Conservation (phyloP, 2,329 filamentous ascomycete species). For the Coleophoma eucalyptorum region DNA sequence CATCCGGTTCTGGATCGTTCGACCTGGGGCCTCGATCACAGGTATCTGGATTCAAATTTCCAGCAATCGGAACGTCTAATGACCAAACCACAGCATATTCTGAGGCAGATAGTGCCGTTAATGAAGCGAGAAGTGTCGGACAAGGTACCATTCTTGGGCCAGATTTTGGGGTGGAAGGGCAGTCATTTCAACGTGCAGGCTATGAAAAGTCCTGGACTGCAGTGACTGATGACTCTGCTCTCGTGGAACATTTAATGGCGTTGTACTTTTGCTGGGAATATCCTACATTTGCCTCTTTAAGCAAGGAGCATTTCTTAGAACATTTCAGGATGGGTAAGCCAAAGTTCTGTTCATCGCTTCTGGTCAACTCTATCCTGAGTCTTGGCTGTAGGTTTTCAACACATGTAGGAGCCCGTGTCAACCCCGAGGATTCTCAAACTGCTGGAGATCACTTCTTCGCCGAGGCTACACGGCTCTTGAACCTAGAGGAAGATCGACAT, state of each 20-base stretch:
- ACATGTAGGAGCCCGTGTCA: conserved; percentile 56
- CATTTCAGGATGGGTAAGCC: conserved; percentile 12
- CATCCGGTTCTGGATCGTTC: conserved; percentile 23
- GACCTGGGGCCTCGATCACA: conserved; percentile 35
- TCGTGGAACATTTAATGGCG: conserved; percentile 61
- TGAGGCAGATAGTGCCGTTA: conserved; percentile 7
- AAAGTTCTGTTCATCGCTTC: conserved; percentile 35
- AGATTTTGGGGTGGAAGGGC: conserved; percentile 59
- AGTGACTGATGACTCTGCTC: conserved; percentile 51
- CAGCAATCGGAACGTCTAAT: conserved; percentile 37
- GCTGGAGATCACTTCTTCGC: conserved; percentile 72
- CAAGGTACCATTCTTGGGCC: conserved; percentile 52
- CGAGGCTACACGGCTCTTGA: conserved; percentile 61
- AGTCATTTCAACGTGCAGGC: conserved; percentile 67
- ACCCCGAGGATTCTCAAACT: conserved; percentile 61
- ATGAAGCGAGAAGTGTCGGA: conserved; percentile 36
- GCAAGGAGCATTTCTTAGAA: conserved; percentile 34
- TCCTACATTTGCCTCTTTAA: conserved; percentile 69
- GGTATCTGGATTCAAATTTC: conserved; percentile 21
- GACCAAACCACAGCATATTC: conserved; percentile 4
- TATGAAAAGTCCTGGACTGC: conserved; percentile 66
- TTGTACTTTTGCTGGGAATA: conserved; percentile 76
- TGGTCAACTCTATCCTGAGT: conserved; percentile 26
- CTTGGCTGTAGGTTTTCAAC: conserved; percentile 67
- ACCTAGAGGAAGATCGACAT: conserved; percentile 53